phyloP scores from a whole-genome alignment of 75 land plant genomes.

The Azolla pinnata region DNA sequence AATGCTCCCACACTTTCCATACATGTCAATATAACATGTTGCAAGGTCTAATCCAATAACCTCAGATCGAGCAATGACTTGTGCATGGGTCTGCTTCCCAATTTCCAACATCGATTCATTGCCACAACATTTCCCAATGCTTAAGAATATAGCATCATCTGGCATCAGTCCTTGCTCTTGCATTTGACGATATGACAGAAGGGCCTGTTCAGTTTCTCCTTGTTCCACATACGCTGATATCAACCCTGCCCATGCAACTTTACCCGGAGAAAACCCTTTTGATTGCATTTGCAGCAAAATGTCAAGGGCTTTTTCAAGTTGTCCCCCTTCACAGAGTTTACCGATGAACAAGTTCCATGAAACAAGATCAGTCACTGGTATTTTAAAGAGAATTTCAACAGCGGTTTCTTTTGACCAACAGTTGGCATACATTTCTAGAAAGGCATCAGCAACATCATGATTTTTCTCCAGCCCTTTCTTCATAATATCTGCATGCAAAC shows the following conservation, averaged over 20 bases:
- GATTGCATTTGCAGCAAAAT: slow-evolving; percentile 23
- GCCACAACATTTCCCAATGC: neutral
- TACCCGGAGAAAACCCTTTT: slow-evolving; percentile 8
- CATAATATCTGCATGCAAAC: slow-evolving; percentile 14
- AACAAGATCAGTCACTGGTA: slow-evolving; percentile 12
- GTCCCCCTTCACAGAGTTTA: slow-evolving; percentile 10
- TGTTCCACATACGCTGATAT: slow-evolving; percentile 6
- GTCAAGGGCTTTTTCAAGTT: slow-evolving; percentile 15
- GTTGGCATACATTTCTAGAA: slow-evolving; percentile 4
- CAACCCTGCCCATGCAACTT: slow-evolving; percentile 5
- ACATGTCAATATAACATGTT: slow-evolving; percentile 47
- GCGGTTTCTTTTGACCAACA: slow-evolving; percentile 7
- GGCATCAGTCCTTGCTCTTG: neutral
- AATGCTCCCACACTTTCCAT: slow-evolving; percentile 47
- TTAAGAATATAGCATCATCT: slow-evolving; percentile 25
- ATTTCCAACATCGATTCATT: neutral
- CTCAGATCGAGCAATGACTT: neutral
- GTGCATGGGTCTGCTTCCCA: neutral
- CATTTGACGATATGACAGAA: neutral
- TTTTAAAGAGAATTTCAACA: slow-evolving; percentile 6
- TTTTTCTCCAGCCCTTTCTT: slow-evolving; percentile 17
- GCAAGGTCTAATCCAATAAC: slow-evolving; percentile 17
- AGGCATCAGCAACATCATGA: slow-evolving; percentile 20
- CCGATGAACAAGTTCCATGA: slow-evolving; percentile 12
- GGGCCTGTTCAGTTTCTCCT: slow-evolving; percentile 10